These are phyloP conservation scores for Laburnicola sp. DNA, from an alignment of 2,329 filamentous ascomycete genomes.

Conservation along the genomic window DNA sequence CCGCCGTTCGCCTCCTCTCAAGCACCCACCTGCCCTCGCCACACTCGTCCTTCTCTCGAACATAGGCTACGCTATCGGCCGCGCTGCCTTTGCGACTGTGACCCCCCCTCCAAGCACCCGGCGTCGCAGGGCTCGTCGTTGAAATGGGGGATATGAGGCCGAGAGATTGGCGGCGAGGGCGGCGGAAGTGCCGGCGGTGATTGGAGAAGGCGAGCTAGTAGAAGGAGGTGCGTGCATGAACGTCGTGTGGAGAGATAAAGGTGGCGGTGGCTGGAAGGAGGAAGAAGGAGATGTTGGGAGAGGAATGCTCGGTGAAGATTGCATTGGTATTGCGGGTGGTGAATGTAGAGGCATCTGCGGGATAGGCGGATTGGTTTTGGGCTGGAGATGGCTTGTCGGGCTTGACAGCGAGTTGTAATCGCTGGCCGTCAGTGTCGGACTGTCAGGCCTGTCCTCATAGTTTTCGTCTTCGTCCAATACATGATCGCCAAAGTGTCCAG, in stretches of 20 bases:
- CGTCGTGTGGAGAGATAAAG: slow-evolving; percentile 28
- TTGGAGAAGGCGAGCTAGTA: slow-evolving; percentile 25
- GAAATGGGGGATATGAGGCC: slow-evolving; percentile 40
- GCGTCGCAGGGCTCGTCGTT: slow-evolving; percentile 38
- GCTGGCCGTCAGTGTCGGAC: slow-evolving; percentile 36
- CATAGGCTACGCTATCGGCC: slow-evolving; percentile 70
- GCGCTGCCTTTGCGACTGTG: slow-evolving; percentile 52
- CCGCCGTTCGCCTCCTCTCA: slow-evolving; percentile 67
- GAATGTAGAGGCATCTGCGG: slow-evolving; percentile 15
- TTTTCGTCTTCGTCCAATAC: slow-evolving; percentile 18
- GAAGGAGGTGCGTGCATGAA: slow-evolving; percentile 23
- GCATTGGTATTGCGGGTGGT: slow-evolving; percentile 14
- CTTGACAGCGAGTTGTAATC: slow-evolving; percentile 37
- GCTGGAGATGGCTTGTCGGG: slow-evolving; percentile 15
- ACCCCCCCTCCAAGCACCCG: slow-evolving; percentile 35
- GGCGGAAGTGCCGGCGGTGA: slow-evolving; percentile 19
- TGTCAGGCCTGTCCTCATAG: slow-evolving; percentile 30
- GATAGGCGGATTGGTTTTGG: slow-evolving; percentile 5
- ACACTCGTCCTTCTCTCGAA: slow-evolving; percentile 62
- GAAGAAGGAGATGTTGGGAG: slow-evolving; percentile 24
- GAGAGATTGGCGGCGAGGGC: slow-evolving; percentile 32
- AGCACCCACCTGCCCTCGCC: slow-evolving; percentile 66
- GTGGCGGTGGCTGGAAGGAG: slow-evolving; percentile 24
- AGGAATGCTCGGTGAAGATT: slow-evolving; percentile 25
- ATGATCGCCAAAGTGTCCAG: slow-evolving; percentile 21